Evolutionary conservation across 805 yeast species (phyloP).

Genomic region (Ogataea degrootiae): DNA sequence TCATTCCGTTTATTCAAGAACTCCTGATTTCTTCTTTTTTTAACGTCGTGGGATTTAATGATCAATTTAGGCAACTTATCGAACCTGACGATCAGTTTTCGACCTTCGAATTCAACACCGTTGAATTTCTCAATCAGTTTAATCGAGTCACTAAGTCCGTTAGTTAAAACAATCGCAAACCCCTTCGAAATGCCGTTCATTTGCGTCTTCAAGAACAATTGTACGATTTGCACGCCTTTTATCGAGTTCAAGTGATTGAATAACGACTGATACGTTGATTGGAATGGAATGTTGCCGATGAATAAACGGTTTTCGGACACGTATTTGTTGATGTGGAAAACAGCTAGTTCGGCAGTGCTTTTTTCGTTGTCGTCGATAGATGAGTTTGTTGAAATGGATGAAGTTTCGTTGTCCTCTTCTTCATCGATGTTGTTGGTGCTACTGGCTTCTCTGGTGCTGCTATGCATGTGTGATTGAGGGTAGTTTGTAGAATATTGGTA

Average conservation of each 20-base stretch:
- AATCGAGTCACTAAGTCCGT: constrained; percentile 40
- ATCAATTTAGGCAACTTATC: constrained; percentile 48
- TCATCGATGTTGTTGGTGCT: no score
- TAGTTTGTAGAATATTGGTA: not conserved
- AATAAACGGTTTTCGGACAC: constrained; percentile 43
- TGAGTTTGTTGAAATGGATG: not conserved
- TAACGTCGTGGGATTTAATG: constrained; percentile 20
- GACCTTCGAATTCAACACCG: constrained; percentile 51
- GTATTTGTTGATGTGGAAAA: constrained; percentile 25
- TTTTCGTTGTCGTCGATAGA: constrained; percentile 20
- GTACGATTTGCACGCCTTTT: constrained; percentile 2
- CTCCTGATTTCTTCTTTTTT: constrained; percentile 15
- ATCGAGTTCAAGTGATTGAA: constrained; percentile 10
- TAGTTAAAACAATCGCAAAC: constrained; percentile 59
- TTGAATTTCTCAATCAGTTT: constrained; percentile 47
- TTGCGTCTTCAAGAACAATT: constrained; percentile 33
- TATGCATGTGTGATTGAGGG: no score
- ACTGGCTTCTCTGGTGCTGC: no score
- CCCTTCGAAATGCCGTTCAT: constrained; percentile 46
- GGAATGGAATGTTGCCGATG: constrained; percentile 53
- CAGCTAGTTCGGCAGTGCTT: constrained; percentile 18
- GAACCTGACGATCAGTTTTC: constrained; percentile 55
- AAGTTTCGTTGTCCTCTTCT: not conserved
- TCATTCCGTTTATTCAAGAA: constrained; percentile 4
- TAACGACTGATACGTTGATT: constrained; percentile 18